Conservation (phyloP, 2,329 filamentous ascomycete species). For the Sordariomycetes sp. region DNA sequence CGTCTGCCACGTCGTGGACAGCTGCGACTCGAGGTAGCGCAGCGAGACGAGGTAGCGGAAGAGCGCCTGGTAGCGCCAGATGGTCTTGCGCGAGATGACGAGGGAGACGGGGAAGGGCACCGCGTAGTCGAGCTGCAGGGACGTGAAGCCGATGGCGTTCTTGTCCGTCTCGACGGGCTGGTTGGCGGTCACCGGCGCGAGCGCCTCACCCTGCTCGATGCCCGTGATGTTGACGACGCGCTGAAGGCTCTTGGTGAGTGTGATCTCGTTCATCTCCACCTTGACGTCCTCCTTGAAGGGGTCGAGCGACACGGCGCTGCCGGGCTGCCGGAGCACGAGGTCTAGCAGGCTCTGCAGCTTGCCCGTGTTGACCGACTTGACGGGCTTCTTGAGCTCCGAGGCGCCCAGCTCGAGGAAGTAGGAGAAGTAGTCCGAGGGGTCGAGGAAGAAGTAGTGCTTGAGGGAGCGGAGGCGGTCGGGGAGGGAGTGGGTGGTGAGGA, state of each 20-base stretch:
- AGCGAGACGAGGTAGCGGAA: slow-evolving; percentile 90
- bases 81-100: slow-evolving; percentile 89
- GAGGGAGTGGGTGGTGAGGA: slow-evolving; percentile 86
- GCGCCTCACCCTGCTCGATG: slow-evolving; percentile 78
- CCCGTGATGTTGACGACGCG: slow-evolving; percentile 94
- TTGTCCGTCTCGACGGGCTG: slow-evolving; percentile 61
- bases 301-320: slow-evolving; percentile 85
- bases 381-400: slow-evolving; percentile 82
- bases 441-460: slow-evolving; percentile 98
- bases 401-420: slow-evolving; percentile 91
- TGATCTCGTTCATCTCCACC: slow-evolving; percentile 92
- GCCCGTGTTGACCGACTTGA: slow-evolving; percentile 77
- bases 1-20: slow-evolving; percentile 82
- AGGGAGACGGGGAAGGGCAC: slow-evolving; percentile 93
- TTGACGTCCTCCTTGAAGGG: slow-evolving; percentile 98
- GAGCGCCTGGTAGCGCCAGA: slow-evolving; percentile 92
- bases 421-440: slow-evolving; percentile 94
- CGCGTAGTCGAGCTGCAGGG: slow-evolving; percentile 84
- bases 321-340: slow-evolving; percentile 88
- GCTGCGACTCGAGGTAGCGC: slow-evolving; percentile 77
- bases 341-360: slow-evolving; percentile 96
- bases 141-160: slow-evolving; percentile 82
- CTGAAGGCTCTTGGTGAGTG: slow-evolving; percentile 87
- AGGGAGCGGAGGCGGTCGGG: slow-evolving; percentile 79
- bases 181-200: slow-evolving; percentile 54